phyloP scores from a whole-genome alignment of 2,329 filamentous ascomycete species.

The Macrophomina tecta region DNA sequence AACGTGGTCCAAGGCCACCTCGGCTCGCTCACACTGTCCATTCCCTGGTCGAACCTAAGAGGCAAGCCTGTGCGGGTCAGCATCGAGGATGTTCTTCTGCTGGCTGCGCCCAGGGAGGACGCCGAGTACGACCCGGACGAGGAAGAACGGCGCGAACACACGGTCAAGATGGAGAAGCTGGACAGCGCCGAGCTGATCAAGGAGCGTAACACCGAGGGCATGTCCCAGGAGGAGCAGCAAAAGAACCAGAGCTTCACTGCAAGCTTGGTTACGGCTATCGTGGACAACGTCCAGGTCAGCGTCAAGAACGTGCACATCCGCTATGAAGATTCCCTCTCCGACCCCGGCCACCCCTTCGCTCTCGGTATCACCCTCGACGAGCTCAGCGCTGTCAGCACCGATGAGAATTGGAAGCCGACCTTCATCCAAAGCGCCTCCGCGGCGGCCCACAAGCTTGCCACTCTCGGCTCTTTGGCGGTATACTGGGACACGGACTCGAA shows the following conservation, averaged over 20 bases:
- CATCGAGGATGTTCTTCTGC: slow-evolving; percentile 94
- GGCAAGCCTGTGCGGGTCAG: slow-evolving; percentile 93
- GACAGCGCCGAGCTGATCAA: slow-evolving; percentile 95
- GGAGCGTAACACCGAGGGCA: slow-evolving; percentile 87
- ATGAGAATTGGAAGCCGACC: slow-evolving; percentile 91
- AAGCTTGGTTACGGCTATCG: slow-evolving; percentile 92
- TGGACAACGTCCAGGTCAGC: slow-evolving; percentile 96
- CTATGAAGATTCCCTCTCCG: slow-evolving; percentile 96
- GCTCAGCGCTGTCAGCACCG: slow-evolving; percentile 95
- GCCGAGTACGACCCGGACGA: slow-evolving; percentile 91
- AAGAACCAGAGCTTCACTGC: slow-evolving; percentile 98
- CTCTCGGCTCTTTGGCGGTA: slow-evolving; percentile 83
- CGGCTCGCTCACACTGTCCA: slow-evolving; percentile 86
- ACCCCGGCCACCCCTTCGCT: slow-evolving; percentile 92
- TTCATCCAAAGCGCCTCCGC: slow-evolving; percentile 88
- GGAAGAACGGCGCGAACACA: slow-evolving; percentile 82
- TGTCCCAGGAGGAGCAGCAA: slow-evolving; percentile 93
- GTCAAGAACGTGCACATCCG: slow-evolving; percentile 98
- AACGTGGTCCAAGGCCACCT: slow-evolving; percentile 97
- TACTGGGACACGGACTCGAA: slow-evolving; percentile 98
- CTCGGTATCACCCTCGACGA: slow-evolving; percentile 91
- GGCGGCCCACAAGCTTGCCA: slow-evolving; percentile 92
- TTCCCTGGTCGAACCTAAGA: slow-evolving; percentile 96
- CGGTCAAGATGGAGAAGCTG: slow-evolving; percentile 98
- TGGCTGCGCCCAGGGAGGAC: slow-evolving; percentile 95